These are phyloP conservation scores for Aspergillus unguis DNA, from an alignment of 2,329 filamentous ascomycete species.

Conservation along the genomic window DNA sequence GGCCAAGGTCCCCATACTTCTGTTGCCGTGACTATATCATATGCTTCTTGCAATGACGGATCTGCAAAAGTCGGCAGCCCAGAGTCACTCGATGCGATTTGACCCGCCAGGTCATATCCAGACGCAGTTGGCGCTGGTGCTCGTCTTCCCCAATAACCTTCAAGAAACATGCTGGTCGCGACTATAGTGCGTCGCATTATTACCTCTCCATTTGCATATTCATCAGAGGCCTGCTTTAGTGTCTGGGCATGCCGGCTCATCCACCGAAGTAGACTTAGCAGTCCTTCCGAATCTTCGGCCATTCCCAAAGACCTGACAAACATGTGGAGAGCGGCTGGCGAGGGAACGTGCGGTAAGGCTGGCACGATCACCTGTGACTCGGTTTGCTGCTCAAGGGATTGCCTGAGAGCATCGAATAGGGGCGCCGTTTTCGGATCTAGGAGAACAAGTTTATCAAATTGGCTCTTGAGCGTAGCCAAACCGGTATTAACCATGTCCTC, in stretches of 20 bases:
- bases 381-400: conserved; percentile 9
- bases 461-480: conserved; percentile 31
- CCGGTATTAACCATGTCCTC: conserved; percentile 32
- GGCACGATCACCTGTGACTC: conserved; percentile 25
- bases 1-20: conserved; percentile 41
- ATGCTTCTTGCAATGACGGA: conserved; percentile 32
- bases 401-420: conserved; percentile 21
- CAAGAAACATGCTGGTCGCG: conserved; percentile 41
- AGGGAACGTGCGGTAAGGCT: conserved; percentile 34
- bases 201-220: conserved; percentile 34
- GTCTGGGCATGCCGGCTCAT: conserved; percentile 35
- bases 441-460: conserved; percentile 37
- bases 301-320: conserved; percentile 43
- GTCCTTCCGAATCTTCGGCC: conserved; percentile 37
- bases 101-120: not conserved
- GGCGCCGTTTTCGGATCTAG: conserved; percentile 22
- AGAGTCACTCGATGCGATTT: conserved; percentile 1
- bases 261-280: conserved; percentile 42
- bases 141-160: conserved; percentile 29
- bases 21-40: conserved; percentile 36
- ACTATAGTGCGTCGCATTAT: conserved; percentile 41
- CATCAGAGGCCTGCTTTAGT: conserved; percentile 34
- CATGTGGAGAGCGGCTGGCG: conserved; percentile 39
- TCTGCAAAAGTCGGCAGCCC: conserved; percentile 24
- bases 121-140: not conserved